phyloP scores from a whole-genome alignment of 2,329 filamentous ascomycete species.

The Rhinocladiella similis region DNA sequence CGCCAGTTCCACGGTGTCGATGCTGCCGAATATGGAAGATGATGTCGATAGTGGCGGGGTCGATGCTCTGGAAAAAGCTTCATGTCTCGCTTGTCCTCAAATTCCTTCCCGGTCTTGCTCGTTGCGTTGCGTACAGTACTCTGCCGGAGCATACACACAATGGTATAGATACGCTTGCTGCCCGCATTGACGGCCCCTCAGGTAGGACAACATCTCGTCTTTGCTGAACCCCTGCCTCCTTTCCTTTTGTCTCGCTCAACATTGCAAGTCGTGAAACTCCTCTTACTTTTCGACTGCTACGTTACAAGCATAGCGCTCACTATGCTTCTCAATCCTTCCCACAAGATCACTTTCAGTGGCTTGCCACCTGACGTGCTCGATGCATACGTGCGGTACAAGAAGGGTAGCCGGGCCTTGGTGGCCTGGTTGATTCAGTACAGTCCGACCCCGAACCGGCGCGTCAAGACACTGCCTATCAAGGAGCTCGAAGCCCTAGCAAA shows the following conservation, averaged over 20 bases:
- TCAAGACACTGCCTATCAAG: constrained; percentile 30
- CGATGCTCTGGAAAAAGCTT: not conserved
- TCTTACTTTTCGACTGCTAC: too few species aligned
- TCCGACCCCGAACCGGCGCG: constrained; percentile 16
- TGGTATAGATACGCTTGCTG: not conserved
- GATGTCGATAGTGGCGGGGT: not conserved
- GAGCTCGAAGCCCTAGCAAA: constrained; percentile 29
- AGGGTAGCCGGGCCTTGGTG: constrained; percentile 32
- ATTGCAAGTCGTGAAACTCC: too few species aligned
- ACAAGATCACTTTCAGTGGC: constrained; percentile 26
- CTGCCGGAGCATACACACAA: too few species aligned
- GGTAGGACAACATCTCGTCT: too few species aligned
- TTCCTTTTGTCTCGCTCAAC: too few species aligned
- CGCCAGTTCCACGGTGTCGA: not conserved
- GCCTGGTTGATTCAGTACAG: constrained; percentile 32
- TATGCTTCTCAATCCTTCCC: constrained; percentile 30
- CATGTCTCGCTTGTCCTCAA: constrained; percentile 5
- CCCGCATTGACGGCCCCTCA: not conserved
- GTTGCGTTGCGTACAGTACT: too few species aligned
- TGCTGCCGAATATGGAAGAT: not conserved
- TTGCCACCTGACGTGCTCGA: constrained; percentile 30
- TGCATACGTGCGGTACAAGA: constrained; percentile 33
- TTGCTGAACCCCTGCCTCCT: too few species aligned
- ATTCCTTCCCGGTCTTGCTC: too few species aligned
- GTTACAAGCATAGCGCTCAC: not conserved